phyloP scores from a whole-genome alignment of 371 early-diverging fungal species.

The Ordospora colligata region DNA sequence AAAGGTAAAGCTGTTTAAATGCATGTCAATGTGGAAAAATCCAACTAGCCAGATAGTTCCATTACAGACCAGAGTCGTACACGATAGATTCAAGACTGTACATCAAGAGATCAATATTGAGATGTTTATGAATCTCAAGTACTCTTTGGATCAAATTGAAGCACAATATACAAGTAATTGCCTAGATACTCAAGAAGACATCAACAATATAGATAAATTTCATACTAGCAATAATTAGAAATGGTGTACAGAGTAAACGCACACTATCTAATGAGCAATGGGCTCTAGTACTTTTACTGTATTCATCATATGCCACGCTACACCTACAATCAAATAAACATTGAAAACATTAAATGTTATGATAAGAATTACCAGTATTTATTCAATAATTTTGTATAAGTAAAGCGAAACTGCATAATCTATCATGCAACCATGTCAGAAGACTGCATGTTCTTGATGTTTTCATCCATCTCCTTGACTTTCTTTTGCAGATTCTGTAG shows the following conservation, averaged over 20 bases:
- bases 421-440: neutral
- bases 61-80: neutral
- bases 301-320: no score
- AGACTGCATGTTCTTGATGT: neutral
- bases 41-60: conserved; percentile 8
- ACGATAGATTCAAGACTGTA: conserved; percentile 1
- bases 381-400: no score
- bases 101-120: neutral
- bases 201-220: no score
- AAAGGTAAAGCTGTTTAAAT: neutral
- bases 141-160: conserved; percentile 1
- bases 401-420: neutral
- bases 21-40: conserved; percentile 21
- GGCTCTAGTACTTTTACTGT: no score
- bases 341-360: no score
- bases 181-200: no score
- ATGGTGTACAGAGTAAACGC: no score
- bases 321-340: no score
- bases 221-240: no score
- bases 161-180: neutral
- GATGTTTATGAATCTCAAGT: conserved; percentile 7
- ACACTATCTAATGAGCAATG: no score
- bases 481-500: neutral
- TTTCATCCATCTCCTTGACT: neutral
- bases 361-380: no score